Conservation (phyloP, 352 stramenopile genomes). For the Halophytophthora polymorphica region DNA sequence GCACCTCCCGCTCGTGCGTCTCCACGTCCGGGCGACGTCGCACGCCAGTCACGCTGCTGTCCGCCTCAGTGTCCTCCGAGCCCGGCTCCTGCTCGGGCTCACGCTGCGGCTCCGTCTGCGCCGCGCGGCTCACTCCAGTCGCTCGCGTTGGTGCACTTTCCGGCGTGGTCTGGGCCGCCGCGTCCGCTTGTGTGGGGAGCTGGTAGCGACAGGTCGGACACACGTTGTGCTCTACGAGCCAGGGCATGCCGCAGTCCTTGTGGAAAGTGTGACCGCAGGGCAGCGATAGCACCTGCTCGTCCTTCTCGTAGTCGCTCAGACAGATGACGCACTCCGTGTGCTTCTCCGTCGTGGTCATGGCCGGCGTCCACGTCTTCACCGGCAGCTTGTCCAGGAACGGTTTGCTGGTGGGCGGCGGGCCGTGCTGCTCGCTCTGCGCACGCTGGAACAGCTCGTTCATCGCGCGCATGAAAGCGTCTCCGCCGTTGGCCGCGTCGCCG, state of each 20-base stretch:
- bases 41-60: conserved; percentile 29
- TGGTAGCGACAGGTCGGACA: conserved; percentile 73
- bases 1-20: conserved; percentile 38
- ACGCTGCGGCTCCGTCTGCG: conserved; percentile 9
- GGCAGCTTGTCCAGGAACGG: conserved; percentile 63
- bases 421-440: conserved; percentile 54
- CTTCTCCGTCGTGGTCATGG: conserved; percentile 39
- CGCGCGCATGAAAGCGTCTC: conserved; percentile 32
- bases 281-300: conserved; percentile 60
- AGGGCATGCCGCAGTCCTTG: conserved; percentile 71
- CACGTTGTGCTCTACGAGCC: conserved; percentile 76
- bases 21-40: conserved; percentile 30
- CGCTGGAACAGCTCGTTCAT: conserved; percentile 70
- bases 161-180: conserved; percentile 5
- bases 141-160: not conserved
- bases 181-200: conserved; percentile 40
- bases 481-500: conserved; percentile 7
- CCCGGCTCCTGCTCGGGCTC: conserved; percentile 23
- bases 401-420: conserved; percentile 68
- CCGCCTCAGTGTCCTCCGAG: conserved; percentile 16
- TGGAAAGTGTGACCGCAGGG: conserved; percentile 78
- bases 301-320: conserved; percentile 65
- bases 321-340: conserved; percentile 76
- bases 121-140: not conserved
- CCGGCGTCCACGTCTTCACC: conserved; percentile 49